phyloP scores from a whole-genome alignment of 805 yeast species.

The Pichia nakasei region DNA sequence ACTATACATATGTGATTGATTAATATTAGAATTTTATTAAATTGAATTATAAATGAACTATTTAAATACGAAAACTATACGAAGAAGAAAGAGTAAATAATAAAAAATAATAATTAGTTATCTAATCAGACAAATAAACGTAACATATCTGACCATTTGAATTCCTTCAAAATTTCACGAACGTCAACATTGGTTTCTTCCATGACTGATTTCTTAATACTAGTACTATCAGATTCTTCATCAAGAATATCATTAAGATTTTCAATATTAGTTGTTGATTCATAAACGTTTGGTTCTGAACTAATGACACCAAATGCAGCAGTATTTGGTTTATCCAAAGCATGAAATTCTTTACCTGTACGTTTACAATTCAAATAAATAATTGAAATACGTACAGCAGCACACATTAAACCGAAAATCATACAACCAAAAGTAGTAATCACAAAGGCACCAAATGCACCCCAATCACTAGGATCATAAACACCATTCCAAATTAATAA shows the following conservation, averaged over 20 bases:
- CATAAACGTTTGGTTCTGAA: constrained; percentile 9
- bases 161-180: constrained; percentile 7
- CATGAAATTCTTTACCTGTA: constrained; percentile 34
- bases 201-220: not conserved
- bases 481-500: constrained; percentile 73
- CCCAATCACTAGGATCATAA: constrained; percentile 75
- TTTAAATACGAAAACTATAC: not conserved
- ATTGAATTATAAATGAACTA: not conserved
- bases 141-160: constrained; percentile 10
- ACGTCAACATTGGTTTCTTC: constrained; percentile 4
- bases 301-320: constrained; percentile 13
- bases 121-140: constrained; percentile 10
- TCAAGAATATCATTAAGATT: constrained; percentile 8
- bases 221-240: constrained; percentile 3
- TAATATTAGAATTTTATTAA: too few relatives aligned
- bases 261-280: constrained; percentile 8
- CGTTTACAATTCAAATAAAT: constrained; percentile 27
- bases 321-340: constrained; percentile 31
- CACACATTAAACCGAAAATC: constrained; percentile 42
- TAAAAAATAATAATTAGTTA: too few relatives aligned
- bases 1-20: too few relatives aligned
- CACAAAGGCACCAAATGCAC: constrained; percentile 90
- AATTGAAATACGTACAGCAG: constrained; percentile 38
- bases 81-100: not conserved
- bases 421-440: constrained; percentile 82